Base-by-base conservation (phyloP, 2,329 filamentous ascomycete genomes). In the Penicillium corylophilum region DNA sequence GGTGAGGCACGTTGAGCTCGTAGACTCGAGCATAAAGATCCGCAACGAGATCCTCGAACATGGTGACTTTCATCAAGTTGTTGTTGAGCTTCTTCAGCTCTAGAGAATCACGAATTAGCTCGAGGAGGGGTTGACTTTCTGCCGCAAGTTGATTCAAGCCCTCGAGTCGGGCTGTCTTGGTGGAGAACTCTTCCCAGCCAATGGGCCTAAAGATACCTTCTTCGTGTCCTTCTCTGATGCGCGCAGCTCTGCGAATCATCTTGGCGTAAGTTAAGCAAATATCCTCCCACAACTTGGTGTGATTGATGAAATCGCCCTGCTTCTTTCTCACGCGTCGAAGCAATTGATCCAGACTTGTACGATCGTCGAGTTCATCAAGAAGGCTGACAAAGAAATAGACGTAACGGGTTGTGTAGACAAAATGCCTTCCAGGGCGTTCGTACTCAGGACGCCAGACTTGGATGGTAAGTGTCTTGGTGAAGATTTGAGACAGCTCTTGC, bases 381-480 rank as follows among this genome's bases (percentile, higher is more conserved):
- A 96, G 77, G 48, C 82, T 79, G 12, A 90, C 84, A 71, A 95
- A 90, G 65, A 94, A 94, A 16, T 85, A 84, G 1, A 90, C 87
- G 64, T 96, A 96, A 56, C 88, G 86, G 44, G 89, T 85, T 0
- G 90, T 96, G 68, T 94, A 96, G 33, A 96, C 90, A 64, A 95
- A 94, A 69, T 96, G 92, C 16, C 92, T 83, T 0, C 92, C 92
- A 0, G 90, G 79, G 20, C 86, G 79, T 68, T 96, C 92, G 42
- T 89, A 85, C 59, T 96, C 92, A 33, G 92, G 94, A 62, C 92
- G 93, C 92, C 92, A 96, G 4, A 96, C 90, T 65, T 95, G 93
- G 70, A 96, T 86, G 1, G 89, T 87, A 87, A 95, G 95, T 0
- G 90, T 95, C 74, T 96, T 96, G 35, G 92, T 95, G 60, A 96